Evolutionary conservation across 495 filamentous ascomycete genomes (phyloP).

Genomic region (Symbiotaphrina buchneri): DNA sequence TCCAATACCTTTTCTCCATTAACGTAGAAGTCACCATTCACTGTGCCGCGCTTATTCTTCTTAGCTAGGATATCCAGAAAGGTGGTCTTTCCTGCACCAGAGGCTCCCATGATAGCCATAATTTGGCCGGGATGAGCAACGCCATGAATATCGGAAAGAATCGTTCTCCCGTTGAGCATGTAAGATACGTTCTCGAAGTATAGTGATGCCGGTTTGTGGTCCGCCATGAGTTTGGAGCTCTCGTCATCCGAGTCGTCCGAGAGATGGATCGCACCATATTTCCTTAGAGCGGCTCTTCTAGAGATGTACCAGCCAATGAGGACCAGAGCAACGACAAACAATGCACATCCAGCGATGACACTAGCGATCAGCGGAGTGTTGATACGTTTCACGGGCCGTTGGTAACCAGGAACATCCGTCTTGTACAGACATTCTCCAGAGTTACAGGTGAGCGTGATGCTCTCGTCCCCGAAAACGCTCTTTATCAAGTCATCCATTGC

Average conservation of each 20-base stretch:
- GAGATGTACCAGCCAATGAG: constrained; percentile 78
- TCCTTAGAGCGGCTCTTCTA: constrained; percentile 34
- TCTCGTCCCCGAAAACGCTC: constrained; percentile 71
- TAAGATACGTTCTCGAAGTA: constrained; percentile 83
- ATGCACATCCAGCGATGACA: constrained; percentile 66
- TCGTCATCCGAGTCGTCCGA: constrained; percentile 84
- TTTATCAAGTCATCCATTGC: constrained; percentile 78
- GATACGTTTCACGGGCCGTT: constrained; percentile 76
- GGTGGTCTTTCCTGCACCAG: constrained; percentile 90
- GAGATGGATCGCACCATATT: constrained; percentile 52
- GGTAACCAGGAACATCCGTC: constrained; percentile 80
- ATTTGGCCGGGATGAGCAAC: constrained; percentile 76
- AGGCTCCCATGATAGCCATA: constrained; percentile 95
- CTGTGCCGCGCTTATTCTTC: constrained; percentile 83
- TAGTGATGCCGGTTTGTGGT: constrained; percentile 75
- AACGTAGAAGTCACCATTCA: constrained; percentile 69
- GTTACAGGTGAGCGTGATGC: constrained; percentile 60
- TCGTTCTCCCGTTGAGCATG: constrained; percentile 64
- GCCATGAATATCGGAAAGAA: constrained; percentile 60
- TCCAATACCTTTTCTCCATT: constrained; percentile 83
- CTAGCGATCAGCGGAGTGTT: constrained; percentile 93
- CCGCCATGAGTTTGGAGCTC: constrained; percentile 57
- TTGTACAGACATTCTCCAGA: constrained; percentile 83
- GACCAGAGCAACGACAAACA: constrained; percentile 75
- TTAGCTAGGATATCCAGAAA: constrained; percentile 92